These are phyloP conservation scores for Parmales sp. DNA, from an alignment of 108 stramenopile species.

Conservation along the genomic window DNA sequence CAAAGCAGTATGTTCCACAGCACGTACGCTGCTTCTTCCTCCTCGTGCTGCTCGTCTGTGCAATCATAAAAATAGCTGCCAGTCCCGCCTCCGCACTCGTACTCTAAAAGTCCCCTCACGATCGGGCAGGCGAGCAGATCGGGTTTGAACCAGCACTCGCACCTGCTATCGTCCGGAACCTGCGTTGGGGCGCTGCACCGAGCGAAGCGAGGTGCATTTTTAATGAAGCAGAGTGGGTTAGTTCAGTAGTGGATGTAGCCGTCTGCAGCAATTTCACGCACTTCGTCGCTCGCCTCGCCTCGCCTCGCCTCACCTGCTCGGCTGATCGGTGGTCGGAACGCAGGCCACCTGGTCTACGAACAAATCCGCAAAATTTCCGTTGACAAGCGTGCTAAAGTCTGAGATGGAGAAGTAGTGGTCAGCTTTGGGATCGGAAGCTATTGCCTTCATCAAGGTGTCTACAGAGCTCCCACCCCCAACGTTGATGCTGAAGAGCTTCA, in stretches of 20 bases:
- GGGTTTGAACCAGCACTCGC: slow-evolving; percentile 11
- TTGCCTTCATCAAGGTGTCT: background rate
- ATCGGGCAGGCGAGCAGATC: slow-evolving; percentile 4
- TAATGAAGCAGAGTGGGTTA: too few relatives aligned
- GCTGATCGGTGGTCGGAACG: too few relatives aligned
- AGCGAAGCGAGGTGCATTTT: too few relatives aligned
- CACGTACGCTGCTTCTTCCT: background rate
- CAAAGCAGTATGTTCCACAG: background rate
- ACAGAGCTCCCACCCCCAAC: background rate
- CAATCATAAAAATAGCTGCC: background rate
- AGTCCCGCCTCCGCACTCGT: slow-evolving; percentile 6
- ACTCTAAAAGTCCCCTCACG: background rate
- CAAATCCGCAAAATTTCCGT: background rate
- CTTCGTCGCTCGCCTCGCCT: background rate
- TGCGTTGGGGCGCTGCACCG: too few relatives aligned
- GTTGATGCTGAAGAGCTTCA: background rate
- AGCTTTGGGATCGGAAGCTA: background rate
- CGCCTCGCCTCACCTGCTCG: background rate
- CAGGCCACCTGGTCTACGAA: too few relatives aligned
- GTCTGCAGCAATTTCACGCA: background rate
- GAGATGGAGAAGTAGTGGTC: background rate
- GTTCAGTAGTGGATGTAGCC: too few relatives aligned
- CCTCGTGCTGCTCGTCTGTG: slow-evolving; percentile 2
- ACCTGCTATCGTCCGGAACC: background rate
- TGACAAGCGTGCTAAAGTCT: background rate